A percentile compares a stretch with the other conserved stretches of the same genome.
Evolutionary conservation across 2,329 filamentous ascomycete species (phyloP).

Genomic region (Apiospora koreana): DNA sequence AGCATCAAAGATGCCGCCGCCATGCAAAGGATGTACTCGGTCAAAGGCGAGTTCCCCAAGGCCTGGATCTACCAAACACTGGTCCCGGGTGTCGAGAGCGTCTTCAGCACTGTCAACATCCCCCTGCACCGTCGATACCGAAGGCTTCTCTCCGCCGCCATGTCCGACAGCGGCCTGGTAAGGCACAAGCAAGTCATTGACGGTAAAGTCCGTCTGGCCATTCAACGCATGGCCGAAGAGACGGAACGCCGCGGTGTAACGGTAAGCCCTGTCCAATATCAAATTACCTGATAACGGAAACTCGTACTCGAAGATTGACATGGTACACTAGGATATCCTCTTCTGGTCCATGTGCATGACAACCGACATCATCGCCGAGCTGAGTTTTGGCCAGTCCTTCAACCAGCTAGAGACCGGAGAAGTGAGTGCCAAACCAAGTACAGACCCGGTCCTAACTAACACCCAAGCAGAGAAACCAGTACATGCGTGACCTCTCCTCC

Average conservation of each 20-base stretch:
- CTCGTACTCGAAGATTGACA: slow-evolving; percentile 3
- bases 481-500: slow-evolving; percentile 39
- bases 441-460: background rate
- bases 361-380: slow-evolving; percentile 54
- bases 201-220: slow-evolving; percentile 37
- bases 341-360: slow-evolving; percentile 58
- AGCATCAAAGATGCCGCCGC: slow-evolving; percentile 26
- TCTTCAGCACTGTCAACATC: slow-evolving; percentile 43
- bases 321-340: slow-evolving; percentile 40
- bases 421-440: slow-evolving; percentile 32
- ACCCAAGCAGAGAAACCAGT: slow-evolving; percentile 38
- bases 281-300: background rate
- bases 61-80: slow-evolving; percentile 15
- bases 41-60: slow-evolving; percentile 33
- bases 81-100: slow-evolving; percentile 27
- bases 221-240: slow-evolving; percentile 47
- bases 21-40: slow-evolving; percentile 27
- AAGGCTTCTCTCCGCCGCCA: slow-evolving; percentile 41
- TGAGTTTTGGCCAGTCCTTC: slow-evolving; percentile 59
- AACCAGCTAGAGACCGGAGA: slow-evolving; percentile 50
- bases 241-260: slow-evolving; percentile 32
- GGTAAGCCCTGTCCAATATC: background rate
- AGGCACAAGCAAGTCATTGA: slow-evolving; percentile 35
- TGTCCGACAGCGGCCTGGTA: slow-evolving; percentile 39
- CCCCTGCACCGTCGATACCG: slow-evolving; percentile 41